These are phyloP conservation scores for Lentinula lateritia DNA, from an alignment of 768 basidiomycete genomes.

Conservation along the genomic window DNA sequence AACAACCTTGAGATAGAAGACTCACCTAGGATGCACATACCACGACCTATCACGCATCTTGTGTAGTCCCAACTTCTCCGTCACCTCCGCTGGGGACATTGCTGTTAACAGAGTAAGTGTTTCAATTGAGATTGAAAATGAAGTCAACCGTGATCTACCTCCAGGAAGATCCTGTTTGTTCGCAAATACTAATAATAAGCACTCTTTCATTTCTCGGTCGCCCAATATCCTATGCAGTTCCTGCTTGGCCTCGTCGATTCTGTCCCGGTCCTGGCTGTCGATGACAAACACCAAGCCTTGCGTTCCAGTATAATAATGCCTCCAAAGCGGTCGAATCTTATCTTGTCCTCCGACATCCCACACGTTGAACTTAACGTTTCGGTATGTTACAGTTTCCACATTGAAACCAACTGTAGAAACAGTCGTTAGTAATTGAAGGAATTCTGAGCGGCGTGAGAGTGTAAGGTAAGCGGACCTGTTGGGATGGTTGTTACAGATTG, in stretches of 20 bases:
- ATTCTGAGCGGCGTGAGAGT: conserved; percentile 1
- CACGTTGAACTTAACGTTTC: conserved; percentile 94
- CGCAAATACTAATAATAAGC: conserved; percentile 94
- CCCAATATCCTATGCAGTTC: conserved; percentile 94
- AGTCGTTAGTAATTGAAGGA: conserved; percentile 7
- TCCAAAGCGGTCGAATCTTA: conserved; percentile 97
- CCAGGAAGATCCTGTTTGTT: conserved; percentile 99
- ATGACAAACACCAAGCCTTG: conserved; percentile 98
- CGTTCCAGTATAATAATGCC: conserved; percentile 98
- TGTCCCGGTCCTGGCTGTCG: conserved; percentile 91
- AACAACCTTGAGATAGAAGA: conserved; percentile 6
- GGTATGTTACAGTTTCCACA: conserved; percentile 98
- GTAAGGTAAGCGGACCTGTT: conserved; percentile 59
- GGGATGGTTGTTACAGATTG: conserved; percentile 99
- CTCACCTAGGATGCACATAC: conserved; percentile 98
- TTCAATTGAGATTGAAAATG: background rate
- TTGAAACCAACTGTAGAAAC: conserved; percentile 85
- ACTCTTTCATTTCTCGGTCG: conserved; percentile 98
- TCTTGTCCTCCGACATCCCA: conserved; percentile 99
- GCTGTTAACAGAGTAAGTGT: conserved; percentile 38
- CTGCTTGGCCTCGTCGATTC: conserved; percentile 94
- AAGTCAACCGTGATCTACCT: conserved; percentile 45
- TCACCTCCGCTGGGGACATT: conserved; percentile 99
- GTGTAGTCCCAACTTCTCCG: conserved; percentile 92
- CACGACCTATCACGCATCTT: conserved; percentile 96